Percentiles rank a stretch among this genome's conserved stretches.
Conservation (phyloP, 2,329 filamentous ascomycete genomes). For the Fusarium paranaense region DNA sequence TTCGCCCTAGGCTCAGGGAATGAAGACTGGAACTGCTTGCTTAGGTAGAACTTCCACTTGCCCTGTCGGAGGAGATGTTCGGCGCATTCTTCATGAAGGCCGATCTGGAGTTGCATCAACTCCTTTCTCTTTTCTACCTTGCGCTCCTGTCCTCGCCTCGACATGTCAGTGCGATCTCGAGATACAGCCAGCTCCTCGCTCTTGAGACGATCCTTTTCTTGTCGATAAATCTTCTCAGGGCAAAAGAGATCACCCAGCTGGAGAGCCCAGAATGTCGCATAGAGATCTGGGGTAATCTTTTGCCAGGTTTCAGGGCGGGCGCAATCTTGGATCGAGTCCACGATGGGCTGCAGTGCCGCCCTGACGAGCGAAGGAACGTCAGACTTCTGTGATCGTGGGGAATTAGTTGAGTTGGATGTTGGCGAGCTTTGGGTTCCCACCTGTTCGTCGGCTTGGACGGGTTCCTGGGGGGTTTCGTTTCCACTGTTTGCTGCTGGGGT, state of each 20-base stretch:
- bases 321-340: conserved; percentile 73
- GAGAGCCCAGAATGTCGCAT: conserved; percentile 91
- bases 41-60: conserved; percentile 76
- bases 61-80: conserved; percentile 75
- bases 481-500: conserved; percentile 45
- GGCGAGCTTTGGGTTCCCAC: conserved; percentile 38
- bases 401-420: conserved; percentile 40
- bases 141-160: conserved; percentile 75
- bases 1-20: conserved; percentile 76
- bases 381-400: conserved; percentile 45
- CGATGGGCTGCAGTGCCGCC: conserved; percentile 73
- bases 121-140: conserved; percentile 72
- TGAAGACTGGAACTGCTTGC: conserved; percentile 81
- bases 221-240: conserved; percentile 80
- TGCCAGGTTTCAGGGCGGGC: conserved; percentile 74
- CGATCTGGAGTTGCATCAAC: conserved; percentile 75
- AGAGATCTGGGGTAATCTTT: conserved; percentile 83
- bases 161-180: conserved; percentile 79
- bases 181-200: conserved; percentile 75
- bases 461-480: conserved; percentile 44
- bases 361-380: conserved; percentile 49
- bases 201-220: conserved; percentile 77
- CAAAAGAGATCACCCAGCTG: conserved; percentile 84
- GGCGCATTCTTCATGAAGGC: conserved; percentile 79
- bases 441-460: conserved; percentile 48